These are phyloP conservation scores for Starmerella bacillaris DNA, from an alignment of 805 yeast genomes.

Conservation along the genomic window DNA sequence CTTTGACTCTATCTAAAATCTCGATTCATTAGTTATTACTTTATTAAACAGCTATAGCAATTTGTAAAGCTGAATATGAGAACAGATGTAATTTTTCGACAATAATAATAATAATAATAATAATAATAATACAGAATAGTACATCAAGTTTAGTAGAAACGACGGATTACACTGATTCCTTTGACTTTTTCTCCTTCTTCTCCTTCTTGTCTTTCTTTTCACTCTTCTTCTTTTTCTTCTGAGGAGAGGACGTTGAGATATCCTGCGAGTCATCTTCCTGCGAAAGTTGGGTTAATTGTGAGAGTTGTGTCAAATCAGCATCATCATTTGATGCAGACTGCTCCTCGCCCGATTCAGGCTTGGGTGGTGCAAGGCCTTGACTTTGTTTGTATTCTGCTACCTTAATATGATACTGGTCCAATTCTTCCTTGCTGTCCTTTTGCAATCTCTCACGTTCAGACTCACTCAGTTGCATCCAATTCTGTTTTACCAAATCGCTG, in stretches of 20 bases:
- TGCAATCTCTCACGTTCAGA: constrained; percentile 59
- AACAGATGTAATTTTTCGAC: too few species aligned
- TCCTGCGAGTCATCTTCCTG: too few species aligned
- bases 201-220: constrained; percentile 34
- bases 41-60: too few species aligned
- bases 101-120: too few species aligned
- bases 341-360: not conserved
- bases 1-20: too few species aligned
- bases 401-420: constrained; percentile 29
- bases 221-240: constrained; percentile 24
- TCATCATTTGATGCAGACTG: not conserved
- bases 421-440: constrained; percentile 30
- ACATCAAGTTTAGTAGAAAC: too few species aligned
- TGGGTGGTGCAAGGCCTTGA: not conserved
- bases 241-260: constrained; percentile 3
- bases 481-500: constrained; percentile 57
- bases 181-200: constrained; percentile 27
- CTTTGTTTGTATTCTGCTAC: constrained; percentile 29
- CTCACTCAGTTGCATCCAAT: constrained; percentile 61
- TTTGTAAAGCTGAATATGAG: too few species aligned
- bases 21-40: too few species aligned
- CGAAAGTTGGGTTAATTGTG: too few species aligned
- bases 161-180: too few species aligned
- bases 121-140: too few species aligned
- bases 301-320: not conserved